Evolutionary conservation across 345 rosid species (phyloP).

Genomic region (Citrus medica): DNA sequence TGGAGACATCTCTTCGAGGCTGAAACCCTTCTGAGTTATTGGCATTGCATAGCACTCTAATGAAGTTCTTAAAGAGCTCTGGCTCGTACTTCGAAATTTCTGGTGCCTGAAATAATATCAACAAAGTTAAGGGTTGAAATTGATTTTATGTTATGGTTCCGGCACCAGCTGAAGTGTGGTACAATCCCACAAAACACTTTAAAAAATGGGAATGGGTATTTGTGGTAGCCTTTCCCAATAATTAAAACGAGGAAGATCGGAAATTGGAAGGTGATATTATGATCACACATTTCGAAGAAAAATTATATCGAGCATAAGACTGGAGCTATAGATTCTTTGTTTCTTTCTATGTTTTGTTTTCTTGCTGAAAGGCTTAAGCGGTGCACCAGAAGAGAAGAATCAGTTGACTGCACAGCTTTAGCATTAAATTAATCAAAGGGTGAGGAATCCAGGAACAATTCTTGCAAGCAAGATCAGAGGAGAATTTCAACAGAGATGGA

Average conservation of each 20-base stretch:
- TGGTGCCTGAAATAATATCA: slow-evolving; percentile 35
- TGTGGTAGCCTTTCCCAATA: too few relatives aligned
- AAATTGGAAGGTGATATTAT: not conserved
- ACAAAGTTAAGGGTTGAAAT: too few relatives aligned
- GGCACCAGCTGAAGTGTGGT: too few relatives aligned
- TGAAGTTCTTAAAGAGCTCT: slow-evolving; percentile 24
- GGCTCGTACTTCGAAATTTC: slow-evolving; percentile 24
- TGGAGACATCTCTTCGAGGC: slow-evolving; percentile 40
- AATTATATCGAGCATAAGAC: not conserved
- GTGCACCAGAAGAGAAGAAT: not conserved
- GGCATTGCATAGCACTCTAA: slow-evolving; percentile 16
- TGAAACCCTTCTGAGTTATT: slow-evolving; percentile 48
- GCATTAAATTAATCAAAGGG: not conserved
- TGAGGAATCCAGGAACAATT: too few relatives aligned
- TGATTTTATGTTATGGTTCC: too few relatives aligned
- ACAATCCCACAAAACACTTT: too few relatives aligned
- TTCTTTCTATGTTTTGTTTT: too few relatives aligned
- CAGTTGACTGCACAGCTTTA: not conserved
- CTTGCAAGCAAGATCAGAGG: too few relatives aligned
- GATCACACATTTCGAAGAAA: not conserved
- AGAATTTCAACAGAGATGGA: too few relatives aligned
- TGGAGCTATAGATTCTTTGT: too few relatives aligned
- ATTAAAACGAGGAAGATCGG: not conserved
- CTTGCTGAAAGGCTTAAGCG: too few relatives aligned
- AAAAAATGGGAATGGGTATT: too few relatives aligned